These are phyloP conservation scores for Hemileccinum impolitum DNA, from an alignment of 768 basidiomycete species.

Conservation along the genomic window DNA sequence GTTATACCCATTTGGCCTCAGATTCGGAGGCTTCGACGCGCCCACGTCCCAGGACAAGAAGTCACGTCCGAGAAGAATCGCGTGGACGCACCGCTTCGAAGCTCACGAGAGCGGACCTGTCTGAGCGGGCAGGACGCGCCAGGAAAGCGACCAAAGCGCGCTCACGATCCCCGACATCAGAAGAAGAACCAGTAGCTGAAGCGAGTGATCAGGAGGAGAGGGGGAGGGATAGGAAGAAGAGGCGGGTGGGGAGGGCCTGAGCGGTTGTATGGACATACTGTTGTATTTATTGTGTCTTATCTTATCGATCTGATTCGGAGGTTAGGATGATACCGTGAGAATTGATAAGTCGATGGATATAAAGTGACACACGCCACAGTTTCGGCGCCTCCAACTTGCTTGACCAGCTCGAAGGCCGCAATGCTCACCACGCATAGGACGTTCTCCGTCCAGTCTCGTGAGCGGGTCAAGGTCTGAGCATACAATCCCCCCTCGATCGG, in stretches of 20 bases:
- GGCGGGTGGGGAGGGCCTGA: constrained; percentile 20
- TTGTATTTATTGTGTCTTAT: too few species aligned
- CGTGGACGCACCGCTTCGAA: constrained; percentile 10
- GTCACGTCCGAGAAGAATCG: constrained; percentile 23
- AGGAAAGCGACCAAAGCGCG: neutral
- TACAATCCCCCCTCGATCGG: constrained; percentile 60
- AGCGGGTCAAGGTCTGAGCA: constrained; percentile 86
- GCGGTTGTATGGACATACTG: neutral
- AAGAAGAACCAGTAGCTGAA: constrained; percentile 8
- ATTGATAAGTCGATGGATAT: neutral
- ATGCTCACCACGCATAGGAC: constrained; percentile 61
- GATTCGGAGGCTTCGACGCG: constrained; percentile 23
- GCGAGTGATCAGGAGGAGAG: constrained; percentile 14
- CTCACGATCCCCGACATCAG: constrained; percentile 6
- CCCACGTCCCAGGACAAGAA: constrained; percentile 22
- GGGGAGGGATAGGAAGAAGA: constrained; percentile 29
- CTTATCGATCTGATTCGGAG: neutral
- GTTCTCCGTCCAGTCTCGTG: constrained; percentile 40
- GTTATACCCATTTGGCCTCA: constrained; percentile 11
- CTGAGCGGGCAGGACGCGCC: constrained; percentile 3
- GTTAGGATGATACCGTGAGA: neutral
- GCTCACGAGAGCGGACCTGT: neutral
- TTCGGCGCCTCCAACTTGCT: neutral
- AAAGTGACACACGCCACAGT: too few species aligned
- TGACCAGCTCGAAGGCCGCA: constrained; percentile 58